Evolutionary conservation across 108 stramenopile species (phyloP).

Genomic region (Fistulifera pelliculosa): DNA sequence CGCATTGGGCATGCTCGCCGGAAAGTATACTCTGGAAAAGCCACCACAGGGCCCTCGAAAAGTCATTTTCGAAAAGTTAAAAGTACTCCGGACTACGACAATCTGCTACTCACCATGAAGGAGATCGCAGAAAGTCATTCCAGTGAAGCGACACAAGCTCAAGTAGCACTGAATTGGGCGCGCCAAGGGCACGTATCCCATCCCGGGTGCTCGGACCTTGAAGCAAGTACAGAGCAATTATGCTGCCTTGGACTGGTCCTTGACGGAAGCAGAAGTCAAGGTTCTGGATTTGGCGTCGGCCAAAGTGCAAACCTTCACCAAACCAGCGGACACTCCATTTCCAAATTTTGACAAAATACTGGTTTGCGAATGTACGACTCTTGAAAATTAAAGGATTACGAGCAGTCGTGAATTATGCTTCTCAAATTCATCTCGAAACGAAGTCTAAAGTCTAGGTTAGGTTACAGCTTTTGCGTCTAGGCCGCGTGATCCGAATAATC

Average conservation of each 20-base stretch:
- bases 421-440: too few relatives aligned
- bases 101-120: slow-evolving; percentile 32
- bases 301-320: slow-evolving; percentile 31
- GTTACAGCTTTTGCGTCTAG: too few relatives aligned
- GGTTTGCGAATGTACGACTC: slow-evolving; percentile 67
- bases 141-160: slow-evolving; percentile 17
- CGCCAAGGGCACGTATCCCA: slow-evolving; percentile 59
- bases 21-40: slow-evolving; percentile 40
- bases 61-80: slow-evolving; percentile 31
- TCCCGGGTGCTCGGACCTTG: slow-evolving; percentile 55
- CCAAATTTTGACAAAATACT: slow-evolving; percentile 44
- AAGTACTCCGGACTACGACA: slow-evolving; percentile 25
- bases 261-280: slow-evolving; percentile 34
- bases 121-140: slow-evolving; percentile 28
- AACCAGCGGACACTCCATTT: slow-evolving; percentile 38
- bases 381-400: slow-evolving; percentile 8
- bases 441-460: too few relatives aligned
- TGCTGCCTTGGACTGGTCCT: slow-evolving; percentile 41
- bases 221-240: slow-evolving; percentile 48
- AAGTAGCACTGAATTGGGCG: slow-evolving; percentile 67
- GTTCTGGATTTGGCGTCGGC: slow-evolving; percentile 36
- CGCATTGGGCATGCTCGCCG: slow-evolving; percentile 57
- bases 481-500: too few relatives aligned
- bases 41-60: slow-evolving; percentile 40
- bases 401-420: neutral